A percentile compares a stretch with the other conserved stretches of the same genome.
phyloP scores from a whole-genome alignment of 75 land plant genomes.

The Chamaecyparis obtusa region DNA sequence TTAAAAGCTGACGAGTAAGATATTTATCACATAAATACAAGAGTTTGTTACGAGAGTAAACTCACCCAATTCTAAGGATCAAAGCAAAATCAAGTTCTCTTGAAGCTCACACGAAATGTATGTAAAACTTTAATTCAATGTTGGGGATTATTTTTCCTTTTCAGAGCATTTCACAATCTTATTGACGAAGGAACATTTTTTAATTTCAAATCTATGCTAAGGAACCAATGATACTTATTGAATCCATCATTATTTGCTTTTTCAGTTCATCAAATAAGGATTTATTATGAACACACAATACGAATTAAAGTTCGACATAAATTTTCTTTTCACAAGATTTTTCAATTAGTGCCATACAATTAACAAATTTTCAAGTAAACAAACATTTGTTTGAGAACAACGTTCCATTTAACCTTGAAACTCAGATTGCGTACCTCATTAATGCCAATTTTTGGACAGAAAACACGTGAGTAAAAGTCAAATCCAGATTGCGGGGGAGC shows the following conservation, averaged over 20 bases:
- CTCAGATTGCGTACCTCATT: slow-evolving; percentile 50
- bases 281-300: neutral
- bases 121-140: neutral
- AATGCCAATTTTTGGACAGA: slow-evolving; percentile 68
- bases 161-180: neutral
- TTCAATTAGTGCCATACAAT: neutral
- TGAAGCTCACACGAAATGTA: neutral
- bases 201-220: neutral
- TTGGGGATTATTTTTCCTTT: neutral
- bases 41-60: neutral
- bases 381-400: neutral
- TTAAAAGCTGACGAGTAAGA: neutral
- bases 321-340: neutral
- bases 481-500: slow-evolving; percentile 53
- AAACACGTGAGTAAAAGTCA: slow-evolving; percentile 73
- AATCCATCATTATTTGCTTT: neutral
- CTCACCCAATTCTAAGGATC: neutral
- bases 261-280: neutral
- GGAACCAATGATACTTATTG: neutral
- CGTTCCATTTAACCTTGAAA: neutral
- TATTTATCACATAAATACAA: neutral
- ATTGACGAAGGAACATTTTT: neutral
- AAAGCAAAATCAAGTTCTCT: neutral
- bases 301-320: neutral
- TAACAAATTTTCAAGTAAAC: neutral